Base-by-base conservation (phyloP, 768 basidiomycete species). In the Lactifluus volemus region DNA sequence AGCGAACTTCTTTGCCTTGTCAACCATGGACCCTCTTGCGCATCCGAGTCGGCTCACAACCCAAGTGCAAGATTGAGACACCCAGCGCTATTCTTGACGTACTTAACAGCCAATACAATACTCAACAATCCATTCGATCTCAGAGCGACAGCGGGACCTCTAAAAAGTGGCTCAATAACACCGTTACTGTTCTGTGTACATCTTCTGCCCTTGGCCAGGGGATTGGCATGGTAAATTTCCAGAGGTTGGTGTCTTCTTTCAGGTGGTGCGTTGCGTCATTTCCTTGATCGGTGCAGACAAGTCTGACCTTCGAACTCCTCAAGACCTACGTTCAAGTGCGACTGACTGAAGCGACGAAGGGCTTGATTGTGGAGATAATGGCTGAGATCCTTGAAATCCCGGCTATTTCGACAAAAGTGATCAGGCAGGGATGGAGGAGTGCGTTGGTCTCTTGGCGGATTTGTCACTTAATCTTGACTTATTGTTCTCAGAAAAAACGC, bases 351-450 rank as follows among this genome's bases (percentile, higher is more conserved):
- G 30, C 8, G n/a, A 58, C 44, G 57, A 51, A 10, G 9, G 39
- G 36, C 6, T 17, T 42, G 39, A 58, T 50, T 11, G 19, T 38
- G 21, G 32, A 58, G 41, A 51, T 51, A 41, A 58, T 51, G 41
- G 49, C 32, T 7, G 57, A 58, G n/a, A 41, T 58, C 15, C 57
- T 58, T 1, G 57, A 41, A 42, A 50, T 58, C 49, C 49, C 51
- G 17, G 57, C 57, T 1, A 44, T 51, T 8, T 41, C 57, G 8
- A 58, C 57, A 5, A 44, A 58, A 21, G 41, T 25, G 32, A 51
- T 58, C 34, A 58, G 19, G 12, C 41, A 44, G 15, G 19, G 57
- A 19, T 32, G 39, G 9, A 19, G 41, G 41, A 42, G 57, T 58
- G 5, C 32, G 49, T 42, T 11, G 3, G 1, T 38, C 38, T 11